A percentile compares a stretch with the other conserved stretches of the same genome.
These are phyloP conservation scores for Leccinum variicolor DNA, from an alignment of 768 basidiomycete genomes.

Conservation along the genomic window DNA sequence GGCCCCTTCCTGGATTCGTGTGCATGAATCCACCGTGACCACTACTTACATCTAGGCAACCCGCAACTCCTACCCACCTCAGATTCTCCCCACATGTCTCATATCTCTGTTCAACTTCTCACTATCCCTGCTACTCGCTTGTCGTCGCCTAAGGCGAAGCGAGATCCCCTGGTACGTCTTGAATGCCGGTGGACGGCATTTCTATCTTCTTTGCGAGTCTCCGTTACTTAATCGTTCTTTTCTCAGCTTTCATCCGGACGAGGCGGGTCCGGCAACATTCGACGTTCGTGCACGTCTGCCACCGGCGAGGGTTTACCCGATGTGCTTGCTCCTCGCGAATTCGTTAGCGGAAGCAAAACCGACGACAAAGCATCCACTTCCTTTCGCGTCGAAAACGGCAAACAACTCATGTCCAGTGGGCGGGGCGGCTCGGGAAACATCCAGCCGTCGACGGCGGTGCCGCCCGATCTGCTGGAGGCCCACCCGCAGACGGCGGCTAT, in stretches of 20 bases:
- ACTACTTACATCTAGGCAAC: background rate
- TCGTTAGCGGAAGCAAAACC: background rate
- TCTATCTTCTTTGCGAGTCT: background rate
- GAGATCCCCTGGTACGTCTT: conserved; percentile 15
- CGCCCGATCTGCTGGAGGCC: background rate
- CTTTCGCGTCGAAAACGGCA: background rate
- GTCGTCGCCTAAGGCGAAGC: conserved; percentile 2
- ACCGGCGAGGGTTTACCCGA: background rate
- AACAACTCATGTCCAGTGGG: conserved; percentile 21
- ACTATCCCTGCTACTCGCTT: background rate
- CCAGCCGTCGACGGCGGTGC: background rate
- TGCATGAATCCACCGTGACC: background rate
- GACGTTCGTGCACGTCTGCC: background rate
- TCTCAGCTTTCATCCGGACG: conserved; percentile 20
- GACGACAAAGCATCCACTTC: background rate
- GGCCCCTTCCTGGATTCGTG: background rate
- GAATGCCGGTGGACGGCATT: background rate
- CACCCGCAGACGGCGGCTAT: conserved; percentile 26
- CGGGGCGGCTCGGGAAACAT: conserved; percentile 27
- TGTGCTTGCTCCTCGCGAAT: background rate
- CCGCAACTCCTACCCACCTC: background rate
- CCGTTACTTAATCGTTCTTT: background rate
- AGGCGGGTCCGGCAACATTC: conserved; percentile 23
- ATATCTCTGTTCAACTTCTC: background rate
- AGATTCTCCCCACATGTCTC: conserved; percentile 9